Percentiles rank a stretch among this genome's conserved stretches.
phyloP scores from a whole-genome alignment of 2,329 filamentous ascomycete species.

The Fusarium papillatum region DNA sequence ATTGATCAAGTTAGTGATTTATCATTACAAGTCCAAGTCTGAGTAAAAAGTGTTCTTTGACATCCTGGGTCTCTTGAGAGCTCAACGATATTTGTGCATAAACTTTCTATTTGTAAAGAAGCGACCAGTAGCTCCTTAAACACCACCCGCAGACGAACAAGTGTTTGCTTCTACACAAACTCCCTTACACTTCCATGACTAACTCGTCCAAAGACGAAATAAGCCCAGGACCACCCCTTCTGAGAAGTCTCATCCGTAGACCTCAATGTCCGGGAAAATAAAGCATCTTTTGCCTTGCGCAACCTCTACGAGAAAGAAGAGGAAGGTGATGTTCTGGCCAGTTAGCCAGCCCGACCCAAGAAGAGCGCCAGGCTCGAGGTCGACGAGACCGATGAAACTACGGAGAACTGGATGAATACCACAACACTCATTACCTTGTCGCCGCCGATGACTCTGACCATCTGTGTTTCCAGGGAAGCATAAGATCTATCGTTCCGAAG shows the following conservation, averaged over 20 bases:
- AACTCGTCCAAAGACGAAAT: not conserved
- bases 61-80: not conserved
- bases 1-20: not conserved
- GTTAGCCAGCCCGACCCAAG: not conserved
- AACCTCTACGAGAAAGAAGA: not conserved
- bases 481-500: not conserved
- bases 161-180: not conserved
- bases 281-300: not conserved
- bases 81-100: not conserved
- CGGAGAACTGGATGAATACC: not conserved
- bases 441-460: not conserved
- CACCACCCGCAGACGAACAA: not conserved
- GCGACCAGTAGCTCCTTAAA: not conserved
- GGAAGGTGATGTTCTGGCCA: not conserved
- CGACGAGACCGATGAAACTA: not conserved
- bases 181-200: not conserved
- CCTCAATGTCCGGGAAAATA: too few relatives aligned
- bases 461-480: not conserved
- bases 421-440: not conserved
- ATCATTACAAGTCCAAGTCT: not conserved
- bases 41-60: not conserved
- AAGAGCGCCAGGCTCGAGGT: not conserved
- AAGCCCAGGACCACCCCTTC: not conserved
- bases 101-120: not conserved
- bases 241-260: not conserved